Evolutionary conservation across 1,284 basidiomycete species (phyloP).

Genomic region (Ceratobasidium sp.): DNA sequence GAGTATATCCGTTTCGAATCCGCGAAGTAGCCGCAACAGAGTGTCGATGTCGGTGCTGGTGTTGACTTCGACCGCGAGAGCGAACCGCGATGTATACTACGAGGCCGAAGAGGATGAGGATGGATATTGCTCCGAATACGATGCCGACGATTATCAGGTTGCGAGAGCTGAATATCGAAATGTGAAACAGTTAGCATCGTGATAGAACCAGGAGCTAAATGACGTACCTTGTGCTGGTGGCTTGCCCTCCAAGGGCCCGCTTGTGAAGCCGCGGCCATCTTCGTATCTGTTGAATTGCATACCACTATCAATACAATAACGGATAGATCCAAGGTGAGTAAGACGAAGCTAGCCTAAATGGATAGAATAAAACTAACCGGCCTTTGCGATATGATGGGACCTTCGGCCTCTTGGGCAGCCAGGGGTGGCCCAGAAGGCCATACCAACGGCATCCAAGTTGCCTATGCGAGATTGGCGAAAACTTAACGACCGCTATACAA

Average conservation of each 20-base stretch:
- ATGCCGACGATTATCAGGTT: conserved; percentile 33
- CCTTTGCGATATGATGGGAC: background rate
- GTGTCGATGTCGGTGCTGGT: background rate
- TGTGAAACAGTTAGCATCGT: background rate
- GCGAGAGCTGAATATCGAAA: background rate
- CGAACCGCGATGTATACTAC: conserved; percentile 14
- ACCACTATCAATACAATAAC: background rate
- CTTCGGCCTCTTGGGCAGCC: background rate
- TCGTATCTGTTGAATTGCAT: background rate
- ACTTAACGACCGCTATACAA: background rate
- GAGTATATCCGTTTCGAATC: conserved; percentile 37
- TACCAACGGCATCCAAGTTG: background rate
- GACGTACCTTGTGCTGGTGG: background rate
- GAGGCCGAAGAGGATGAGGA: conserved; percentile 8
- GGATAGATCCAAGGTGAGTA: background rate
- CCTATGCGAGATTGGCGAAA: background rate
- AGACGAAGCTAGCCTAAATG: background rate
- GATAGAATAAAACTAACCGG: background rate
- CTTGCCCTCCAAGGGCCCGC: background rate
- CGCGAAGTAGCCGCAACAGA: conserved; percentile 26
- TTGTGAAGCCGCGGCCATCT: background rate
- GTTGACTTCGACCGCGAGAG: background rate
- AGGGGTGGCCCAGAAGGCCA: background rate
- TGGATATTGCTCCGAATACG: conserved; percentile 16
- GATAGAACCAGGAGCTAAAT: background rate